Evolutionary conservation across 2,329 filamentous ascomycete genomes (phyloP), one percentile per base, ranked within the genome.

Genomic region (Boeremia exigua): DNA sequence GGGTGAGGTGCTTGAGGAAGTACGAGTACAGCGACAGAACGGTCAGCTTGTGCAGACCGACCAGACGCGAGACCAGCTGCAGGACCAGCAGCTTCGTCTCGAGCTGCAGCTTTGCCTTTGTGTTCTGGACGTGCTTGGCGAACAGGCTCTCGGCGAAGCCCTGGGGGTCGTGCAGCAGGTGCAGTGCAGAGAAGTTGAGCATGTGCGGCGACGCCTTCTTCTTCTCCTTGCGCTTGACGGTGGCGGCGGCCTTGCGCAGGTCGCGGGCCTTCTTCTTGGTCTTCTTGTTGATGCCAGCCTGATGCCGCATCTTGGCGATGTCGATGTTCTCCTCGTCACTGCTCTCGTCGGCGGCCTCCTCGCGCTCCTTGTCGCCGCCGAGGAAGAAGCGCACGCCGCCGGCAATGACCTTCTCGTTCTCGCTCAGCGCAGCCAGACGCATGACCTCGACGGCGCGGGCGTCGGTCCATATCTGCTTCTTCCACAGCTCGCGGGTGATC

Each of bases 361-460:
- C 95, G 63, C 93, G 86, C 77, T 98, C 95, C 76, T 96, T 94
- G 75, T 99, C 95, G 30, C 93, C 93, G 23, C 95, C 95, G 0
- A 99, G 82, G 80, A 99, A 99, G 81, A 98, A 99, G 23, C 92
- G 86, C 12, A 96, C 91, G 39, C 91, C 93, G 14, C 92, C 91
- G 6, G 90, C 82, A 25, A 95, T 86, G 3, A 98, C 92, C 78
- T 99, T 99, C 67, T 96, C 91, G 66, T 97, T 96, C 47, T 96
- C 89, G 3, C 91, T 87, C 53, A 99, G 79, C 50, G 89, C 88
- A 0, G 94, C 92, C 77, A 96, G 90, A 78, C 96, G 96, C 93
- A 99, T 98, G 62, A 98, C 91, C 69, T 96, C 92, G n/a, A 98
- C 95, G 0, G 94, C 88, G 74, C 93, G 95, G 2, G 92, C 86